Evolutionary conservation across 2,329 filamentous ascomycete species (phyloP).

Genomic region (Ceratocystis lukuohia): DNA sequence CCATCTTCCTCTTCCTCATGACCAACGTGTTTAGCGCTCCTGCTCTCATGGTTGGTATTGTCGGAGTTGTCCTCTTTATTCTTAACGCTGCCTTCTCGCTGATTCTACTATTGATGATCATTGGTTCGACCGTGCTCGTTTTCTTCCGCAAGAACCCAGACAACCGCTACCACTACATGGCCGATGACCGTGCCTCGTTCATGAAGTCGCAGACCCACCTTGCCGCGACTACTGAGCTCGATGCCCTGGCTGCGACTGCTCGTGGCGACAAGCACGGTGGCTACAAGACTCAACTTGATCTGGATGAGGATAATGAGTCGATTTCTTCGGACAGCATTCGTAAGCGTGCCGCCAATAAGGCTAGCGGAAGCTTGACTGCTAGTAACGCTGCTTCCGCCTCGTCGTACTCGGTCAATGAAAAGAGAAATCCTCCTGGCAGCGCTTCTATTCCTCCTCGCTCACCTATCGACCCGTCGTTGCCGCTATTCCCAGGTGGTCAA

Average conservation of each 20-base stretch:
- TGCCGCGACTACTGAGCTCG: slow-evolving; percentile 64
- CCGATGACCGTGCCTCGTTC: slow-evolving; percentile 88
- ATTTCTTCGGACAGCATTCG: slow-evolving; percentile 30
- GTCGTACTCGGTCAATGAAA: slow-evolving; percentile 21
- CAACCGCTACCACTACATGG: slow-evolving; percentile 90
- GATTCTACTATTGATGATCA: slow-evolving; percentile 68
- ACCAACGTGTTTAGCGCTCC: slow-evolving; percentile 76
- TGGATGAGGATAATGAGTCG: slow-evolving; percentile 32
- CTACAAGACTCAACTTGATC: slow-evolving; percentile 27
- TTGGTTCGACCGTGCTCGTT: slow-evolving; percentile 47
- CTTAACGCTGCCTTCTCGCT: slow-evolving; percentile 73
- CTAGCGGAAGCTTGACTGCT: slow-evolving; percentile 24
- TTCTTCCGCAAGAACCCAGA: slow-evolving; percentile 90
- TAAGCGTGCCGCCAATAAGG: slow-evolving; percentile 27
- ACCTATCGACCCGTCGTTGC: slow-evolving; percentile 32
- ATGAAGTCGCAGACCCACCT: slow-evolving; percentile 90
- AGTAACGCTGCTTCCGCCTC: slow-evolving; percentile 21
- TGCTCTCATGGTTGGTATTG: slow-evolving; percentile 67
- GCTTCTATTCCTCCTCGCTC: slow-evolving; percentile 25
- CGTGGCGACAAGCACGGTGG: slow-evolving; percentile 60
- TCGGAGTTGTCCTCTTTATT: slow-evolving; percentile 82
- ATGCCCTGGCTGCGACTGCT: slow-evolving; percentile 77
- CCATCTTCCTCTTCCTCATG: slow-evolving; percentile 80
- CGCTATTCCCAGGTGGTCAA: slow-evolving; percentile 31
- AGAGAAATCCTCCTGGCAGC: neutral